These are phyloP conservation scores for Eutrema yunnanense DNA, from an alignment of 345 rosid species.

Conservation along the genomic window DNA sequence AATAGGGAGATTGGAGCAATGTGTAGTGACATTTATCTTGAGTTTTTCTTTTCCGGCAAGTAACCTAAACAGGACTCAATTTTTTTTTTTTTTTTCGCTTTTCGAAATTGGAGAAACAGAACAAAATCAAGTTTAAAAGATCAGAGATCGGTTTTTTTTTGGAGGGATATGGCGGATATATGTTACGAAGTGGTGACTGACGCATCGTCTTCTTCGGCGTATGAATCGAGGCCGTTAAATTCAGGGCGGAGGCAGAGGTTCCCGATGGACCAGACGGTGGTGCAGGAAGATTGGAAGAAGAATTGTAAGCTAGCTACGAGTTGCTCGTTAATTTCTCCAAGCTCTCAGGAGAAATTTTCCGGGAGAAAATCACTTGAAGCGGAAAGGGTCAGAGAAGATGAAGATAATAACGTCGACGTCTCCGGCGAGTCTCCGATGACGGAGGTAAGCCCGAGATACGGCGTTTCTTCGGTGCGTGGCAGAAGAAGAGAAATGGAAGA, in stretches of 20 bases:
- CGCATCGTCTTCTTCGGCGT: conserved; percentile 23
- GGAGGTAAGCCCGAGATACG: conserved; percentile 41
- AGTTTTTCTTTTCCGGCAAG: background rate
- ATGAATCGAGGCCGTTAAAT: conserved; percentile 25
- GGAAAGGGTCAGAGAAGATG: background rate
- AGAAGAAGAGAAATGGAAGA: conserved; percentile 87
- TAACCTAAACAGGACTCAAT: background rate
- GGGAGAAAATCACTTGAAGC: background rate
- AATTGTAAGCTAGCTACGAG: conserved; percentile 19
- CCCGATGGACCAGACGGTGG: conserved; percentile 25
- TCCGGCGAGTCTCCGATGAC: background rate
- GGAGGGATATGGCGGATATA: conserved; percentile 43
- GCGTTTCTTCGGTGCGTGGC: conserved; percentile 71
- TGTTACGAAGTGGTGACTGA: conserved; percentile 45
- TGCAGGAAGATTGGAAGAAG: conserved; percentile 14
- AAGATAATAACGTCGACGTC: background rate
- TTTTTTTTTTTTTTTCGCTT: background rate
- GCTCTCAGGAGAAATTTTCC: conserved; percentile 1
- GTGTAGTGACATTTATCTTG: background rate
- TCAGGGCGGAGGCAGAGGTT: conserved; percentile 49
- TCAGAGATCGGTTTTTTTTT: background rate
- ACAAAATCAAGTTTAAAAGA: background rate
- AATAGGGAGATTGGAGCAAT: background rate
- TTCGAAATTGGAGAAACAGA: background rate
- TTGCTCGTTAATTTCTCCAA: background rate